Conservation (phyloP, 1,139 yeast species). For the Sugiyamaella sp. region DNA sequence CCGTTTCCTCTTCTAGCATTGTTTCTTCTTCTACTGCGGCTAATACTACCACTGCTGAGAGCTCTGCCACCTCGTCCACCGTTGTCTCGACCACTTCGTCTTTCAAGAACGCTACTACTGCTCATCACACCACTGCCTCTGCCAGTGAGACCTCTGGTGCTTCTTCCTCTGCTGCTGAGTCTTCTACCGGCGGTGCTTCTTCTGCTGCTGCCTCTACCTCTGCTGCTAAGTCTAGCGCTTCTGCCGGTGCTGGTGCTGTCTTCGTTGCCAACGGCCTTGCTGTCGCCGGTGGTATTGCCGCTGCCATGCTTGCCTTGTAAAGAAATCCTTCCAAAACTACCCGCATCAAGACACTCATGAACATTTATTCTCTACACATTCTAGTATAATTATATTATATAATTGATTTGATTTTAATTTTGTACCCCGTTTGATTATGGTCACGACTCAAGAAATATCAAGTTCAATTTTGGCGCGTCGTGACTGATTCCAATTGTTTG, state of each 20-base stretch:
- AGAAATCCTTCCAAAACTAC: neutral
- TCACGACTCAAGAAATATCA: too few species aligned
- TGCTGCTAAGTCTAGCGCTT: constrained; percentile 18
- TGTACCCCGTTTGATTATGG: neutral
- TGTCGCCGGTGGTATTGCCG: constrained; percentile 30
- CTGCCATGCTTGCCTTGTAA: constrained; percentile 32
- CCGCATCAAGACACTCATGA: neutral
- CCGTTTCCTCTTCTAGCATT: constrained; percentile 23
- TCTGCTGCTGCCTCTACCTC: constrained; percentile 18
- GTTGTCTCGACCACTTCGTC: constrained; percentile 18
- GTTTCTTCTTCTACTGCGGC: constrained; percentile 22
- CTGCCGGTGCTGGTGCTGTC: constrained; percentile 27
- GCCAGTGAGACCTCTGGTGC: constrained; percentile 10
- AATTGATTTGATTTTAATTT: constrained; percentile 1
- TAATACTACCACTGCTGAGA: constrained; percentile 17
- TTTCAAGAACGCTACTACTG: constrained; percentile 20
- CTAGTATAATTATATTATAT: neutral
- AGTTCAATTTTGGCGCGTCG: too few species aligned
- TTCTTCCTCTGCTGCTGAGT: constrained; percentile 18
- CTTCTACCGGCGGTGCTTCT: constrained; percentile 8
- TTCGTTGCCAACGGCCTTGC: constrained; percentile 26
- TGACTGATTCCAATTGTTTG: too few species aligned
- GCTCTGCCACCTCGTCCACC: constrained; percentile 24
- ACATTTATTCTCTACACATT: neutral
- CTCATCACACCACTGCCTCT: constrained; percentile 21